phyloP scores from a whole-genome alignment of 345 rosid species.

The Bruguiera parviflora region DNA sequence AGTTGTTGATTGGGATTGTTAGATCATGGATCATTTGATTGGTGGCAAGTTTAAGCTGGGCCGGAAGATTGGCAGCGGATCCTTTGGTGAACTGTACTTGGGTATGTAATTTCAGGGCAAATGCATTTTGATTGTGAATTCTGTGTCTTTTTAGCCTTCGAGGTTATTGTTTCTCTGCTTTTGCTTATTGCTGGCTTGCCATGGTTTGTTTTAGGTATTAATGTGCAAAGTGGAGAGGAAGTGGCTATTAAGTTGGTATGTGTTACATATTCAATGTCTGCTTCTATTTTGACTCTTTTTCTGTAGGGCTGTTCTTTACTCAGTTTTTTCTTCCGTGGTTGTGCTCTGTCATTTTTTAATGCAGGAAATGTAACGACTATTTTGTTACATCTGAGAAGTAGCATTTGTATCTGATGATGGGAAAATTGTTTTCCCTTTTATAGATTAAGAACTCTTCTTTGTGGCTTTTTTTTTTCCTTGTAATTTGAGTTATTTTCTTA shows the following conservation, averaged over 20 bases:
- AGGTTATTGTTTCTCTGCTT: background rate
- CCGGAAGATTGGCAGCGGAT: constrained; percentile 92
- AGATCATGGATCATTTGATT: constrained; percentile 53
- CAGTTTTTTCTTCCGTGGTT: background rate
- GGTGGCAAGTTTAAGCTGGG: constrained; percentile 92
- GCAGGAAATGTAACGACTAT: too few relatives aligned
- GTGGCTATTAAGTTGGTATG: constrained; percentile 67
- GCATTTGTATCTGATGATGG: too few relatives aligned
- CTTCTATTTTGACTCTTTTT: background rate
- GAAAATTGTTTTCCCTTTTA: background rate
- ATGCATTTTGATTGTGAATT: background rate
- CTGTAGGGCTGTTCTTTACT: background rate
- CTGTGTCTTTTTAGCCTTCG: background rate
- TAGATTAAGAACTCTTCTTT: too few relatives aligned
- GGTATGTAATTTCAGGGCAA: constrained; percentile 37
- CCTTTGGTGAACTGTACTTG: constrained; percentile 82
- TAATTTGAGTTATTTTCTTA: background rate
- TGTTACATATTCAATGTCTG: background rate
- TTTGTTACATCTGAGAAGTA: background rate
- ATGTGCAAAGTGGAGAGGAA: constrained; percentile 62
- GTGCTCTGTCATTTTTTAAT: background rate
- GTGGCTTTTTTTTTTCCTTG: background rate
- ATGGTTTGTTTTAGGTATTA: constrained; percentile 36
- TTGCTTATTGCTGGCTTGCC: background rate
- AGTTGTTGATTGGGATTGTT: constrained; percentile 1